These are phyloP conservation scores for Chlamydomonas schloesseri DNA, from an alignment of 139 green algal genomes.

Conservation along the genomic window DNA sequence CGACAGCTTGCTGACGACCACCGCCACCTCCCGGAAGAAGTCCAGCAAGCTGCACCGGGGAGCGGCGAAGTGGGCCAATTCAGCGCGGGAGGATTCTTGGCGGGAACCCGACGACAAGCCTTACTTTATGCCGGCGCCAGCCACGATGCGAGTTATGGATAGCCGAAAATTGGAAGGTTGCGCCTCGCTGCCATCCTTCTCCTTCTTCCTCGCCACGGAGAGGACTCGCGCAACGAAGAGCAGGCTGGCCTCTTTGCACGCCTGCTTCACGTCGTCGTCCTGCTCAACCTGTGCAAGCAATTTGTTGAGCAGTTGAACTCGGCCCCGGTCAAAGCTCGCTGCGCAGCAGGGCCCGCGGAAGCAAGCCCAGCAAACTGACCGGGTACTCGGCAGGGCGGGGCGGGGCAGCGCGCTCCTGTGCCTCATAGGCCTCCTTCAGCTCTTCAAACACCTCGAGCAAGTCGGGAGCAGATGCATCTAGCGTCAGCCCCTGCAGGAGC, in stretches of 20 bases:
- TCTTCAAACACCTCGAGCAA: neutral
- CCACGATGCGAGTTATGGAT: conserved; percentile 48
- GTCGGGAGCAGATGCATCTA: neutral
- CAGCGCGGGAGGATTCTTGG: neutral
- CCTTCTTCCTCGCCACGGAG: neutral
- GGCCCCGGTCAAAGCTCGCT: too few species aligned
- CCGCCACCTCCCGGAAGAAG: conserved; percentile 62
- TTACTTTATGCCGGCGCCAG: conserved; percentile 46
- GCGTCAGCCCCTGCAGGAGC: too few species aligned
- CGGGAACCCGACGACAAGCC: neutral
- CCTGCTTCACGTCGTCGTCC: conserved; percentile 39
- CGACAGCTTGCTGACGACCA: conserved; percentile 56
- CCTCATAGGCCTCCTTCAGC: conserved; percentile 15
- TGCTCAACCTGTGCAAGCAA: neutral
- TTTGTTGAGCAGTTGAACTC: neutral
- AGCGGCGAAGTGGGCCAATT: too few species aligned
- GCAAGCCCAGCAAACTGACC: neutral
- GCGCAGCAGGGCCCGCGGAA: too few species aligned
- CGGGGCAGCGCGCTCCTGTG: neutral
- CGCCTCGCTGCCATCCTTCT: neutral
- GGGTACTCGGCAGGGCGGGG: neutral
- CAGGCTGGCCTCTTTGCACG: conserved; percentile 30
- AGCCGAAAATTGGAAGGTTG: neutral
- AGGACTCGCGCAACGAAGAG: conserved; percentile 38
- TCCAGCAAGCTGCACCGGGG: conserved; percentile 53